These are phyloP conservation scores for Carallia brachiata DNA, from an alignment of 345 rosid genomes.

Conservation along the genomic window DNA sequence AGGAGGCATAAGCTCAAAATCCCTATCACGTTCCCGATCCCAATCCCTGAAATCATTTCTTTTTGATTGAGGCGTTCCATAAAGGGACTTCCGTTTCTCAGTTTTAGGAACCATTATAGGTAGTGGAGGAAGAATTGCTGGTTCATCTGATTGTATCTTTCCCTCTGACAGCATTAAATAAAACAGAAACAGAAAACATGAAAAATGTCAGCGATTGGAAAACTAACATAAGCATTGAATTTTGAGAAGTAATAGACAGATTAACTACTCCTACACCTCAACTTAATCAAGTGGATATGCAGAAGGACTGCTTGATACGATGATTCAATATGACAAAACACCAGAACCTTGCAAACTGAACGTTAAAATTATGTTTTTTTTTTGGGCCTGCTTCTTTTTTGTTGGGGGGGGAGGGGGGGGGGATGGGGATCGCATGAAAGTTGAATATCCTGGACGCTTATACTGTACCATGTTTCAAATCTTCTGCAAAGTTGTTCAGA, in stretches of 20 bases:
- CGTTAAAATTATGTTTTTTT: too few relatives aligned
- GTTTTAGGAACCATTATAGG: slow-evolving; percentile 64
- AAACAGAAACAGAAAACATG: slow-evolving; percentile 16
- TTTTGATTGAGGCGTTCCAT: slow-evolving; percentile 75
- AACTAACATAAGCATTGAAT: slow-evolving; percentile 7
- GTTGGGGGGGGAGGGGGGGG: too few relatives aligned
- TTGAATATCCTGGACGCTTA: slow-evolving; percentile 3
- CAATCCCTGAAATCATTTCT: slow-evolving; percentile 75
- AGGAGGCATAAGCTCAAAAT: slow-evolving; percentile 99
- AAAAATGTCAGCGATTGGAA: slow-evolving; percentile 14
- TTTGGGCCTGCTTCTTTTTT: too few relatives aligned
- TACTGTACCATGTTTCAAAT: slow-evolving; percentile 77
- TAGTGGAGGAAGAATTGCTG: slow-evolving; percentile 78
- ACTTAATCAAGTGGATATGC: background rate
- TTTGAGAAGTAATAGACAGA: background rate
- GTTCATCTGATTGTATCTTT: slow-evolving; percentile 85
- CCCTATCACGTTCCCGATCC: slow-evolving; percentile 93
- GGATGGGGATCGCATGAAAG: background rate
- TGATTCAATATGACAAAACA: background rate
- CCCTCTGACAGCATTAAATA: slow-evolving; percentile 57
- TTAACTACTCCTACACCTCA: background rate
- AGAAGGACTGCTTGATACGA: background rate
- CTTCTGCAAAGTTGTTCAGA: slow-evolving; percentile 85
- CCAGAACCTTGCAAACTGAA: too few relatives aligned
- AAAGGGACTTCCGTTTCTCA: slow-evolving; percentile 68